A percentile compares a stretch with the other conserved stretches of the same genome.
These are phyloP conservation scores for Calonectria hongkongensis DNA, from an alignment of 2,329 filamentous ascomycete genomes.

Conservation along the genomic window DNA sequence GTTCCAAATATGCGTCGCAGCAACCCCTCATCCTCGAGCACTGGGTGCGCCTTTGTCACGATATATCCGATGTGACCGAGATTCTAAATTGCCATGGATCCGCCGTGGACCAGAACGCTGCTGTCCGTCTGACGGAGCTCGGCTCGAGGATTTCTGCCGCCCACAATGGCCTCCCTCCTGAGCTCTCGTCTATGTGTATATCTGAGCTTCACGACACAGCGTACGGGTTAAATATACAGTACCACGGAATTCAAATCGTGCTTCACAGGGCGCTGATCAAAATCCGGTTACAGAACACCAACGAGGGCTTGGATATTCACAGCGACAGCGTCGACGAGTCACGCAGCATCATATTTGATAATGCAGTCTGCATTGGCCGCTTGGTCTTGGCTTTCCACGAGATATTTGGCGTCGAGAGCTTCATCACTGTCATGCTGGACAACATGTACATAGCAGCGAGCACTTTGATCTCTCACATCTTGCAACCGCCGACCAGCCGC, in stretches of 20 bases:
- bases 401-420: constrained; percentile 23
- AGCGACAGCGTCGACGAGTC: neutral
- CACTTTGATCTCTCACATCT: constrained; percentile 16
- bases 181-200: constrained; percentile 1
- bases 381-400: constrained; percentile 6
- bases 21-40: neutral
- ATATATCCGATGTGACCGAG: constrained; percentile 24
- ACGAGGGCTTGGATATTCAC: neutral
- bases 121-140: neutral
- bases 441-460: constrained; percentile 31
- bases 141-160: neutral
- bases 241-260: constrained; percentile 25
- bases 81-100: constrained; percentile 5
- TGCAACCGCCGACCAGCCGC: neutral
- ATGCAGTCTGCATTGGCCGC: constrained; percentile 8
- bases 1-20: neutral
- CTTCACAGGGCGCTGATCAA: constrained; percentile 13
- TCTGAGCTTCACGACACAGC: constrained; percentile 13
- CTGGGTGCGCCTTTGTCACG: constrained; percentile 19
- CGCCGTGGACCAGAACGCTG: neutral
- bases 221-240: constrained; percentile 29
- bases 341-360: constrained; percentile 11
- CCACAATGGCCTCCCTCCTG: neutral
- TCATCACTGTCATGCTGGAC: constrained; percentile 30
- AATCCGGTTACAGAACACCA: neutral